phyloP scores from a whole-genome alignment of 2,329 filamentous ascomycete genomes.

The Lasiodiplodia gonubiensis region DNA sequence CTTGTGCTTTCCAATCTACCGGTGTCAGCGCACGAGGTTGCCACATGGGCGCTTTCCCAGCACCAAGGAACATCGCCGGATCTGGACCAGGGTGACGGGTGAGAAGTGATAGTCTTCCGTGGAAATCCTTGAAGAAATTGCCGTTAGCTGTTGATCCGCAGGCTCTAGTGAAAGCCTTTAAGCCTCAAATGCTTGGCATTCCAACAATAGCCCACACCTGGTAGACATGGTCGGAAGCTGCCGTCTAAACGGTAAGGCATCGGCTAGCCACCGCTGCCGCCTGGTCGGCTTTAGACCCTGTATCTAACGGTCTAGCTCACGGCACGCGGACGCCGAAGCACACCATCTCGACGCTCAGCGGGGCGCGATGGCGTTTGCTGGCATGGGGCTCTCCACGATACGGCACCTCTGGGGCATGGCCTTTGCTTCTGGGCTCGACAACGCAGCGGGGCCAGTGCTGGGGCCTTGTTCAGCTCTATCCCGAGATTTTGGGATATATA shows the following conservation, averaged over 20 bases:
- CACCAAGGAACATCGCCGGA: neutral
- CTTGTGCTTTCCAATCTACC: neutral
- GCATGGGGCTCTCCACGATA: neutral
- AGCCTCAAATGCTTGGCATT: neutral
- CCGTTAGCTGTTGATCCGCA: constrained; percentile 6
- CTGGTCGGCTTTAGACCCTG: neutral
- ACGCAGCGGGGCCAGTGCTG: neutral
- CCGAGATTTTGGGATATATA: neutral
- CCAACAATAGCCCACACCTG: constrained; percentile 11
- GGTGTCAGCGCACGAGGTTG: neutral
- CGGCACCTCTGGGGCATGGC: neutral
- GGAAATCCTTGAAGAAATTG: neutral
- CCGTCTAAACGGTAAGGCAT: neutral
- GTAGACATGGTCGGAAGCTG: neutral
- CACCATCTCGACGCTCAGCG: neutral
- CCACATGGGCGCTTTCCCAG: neutral
- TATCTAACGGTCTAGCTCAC: neutral
- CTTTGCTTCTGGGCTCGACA: constrained; percentile 5
- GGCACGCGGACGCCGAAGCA: neutral
- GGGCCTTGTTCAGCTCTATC: neutral
- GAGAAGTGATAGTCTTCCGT: neutral
- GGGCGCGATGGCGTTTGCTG: neutral
- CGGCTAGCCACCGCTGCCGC: neutral
- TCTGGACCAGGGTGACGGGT: neutral
- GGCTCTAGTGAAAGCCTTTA: neutral